phyloP scores from a whole-genome alignment of 1,284 basidiomycete genomes.

The Leucoagaricus sp. region DNA sequence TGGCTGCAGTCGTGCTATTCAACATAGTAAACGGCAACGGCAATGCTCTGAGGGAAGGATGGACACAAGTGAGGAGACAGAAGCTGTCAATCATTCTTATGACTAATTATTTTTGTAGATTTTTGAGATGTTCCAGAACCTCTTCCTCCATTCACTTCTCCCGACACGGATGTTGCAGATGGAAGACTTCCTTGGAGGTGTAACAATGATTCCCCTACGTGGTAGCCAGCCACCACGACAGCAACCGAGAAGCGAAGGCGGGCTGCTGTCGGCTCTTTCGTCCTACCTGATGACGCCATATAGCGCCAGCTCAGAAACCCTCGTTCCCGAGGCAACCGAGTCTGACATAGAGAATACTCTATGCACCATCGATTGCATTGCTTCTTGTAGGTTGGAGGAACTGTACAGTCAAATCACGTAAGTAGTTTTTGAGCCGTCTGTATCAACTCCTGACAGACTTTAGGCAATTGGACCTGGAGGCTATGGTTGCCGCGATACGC shows the following conservation, averaged over 20 bases:
- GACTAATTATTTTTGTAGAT: slow-evolving; percentile 52
- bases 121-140: slow-evolving; percentile 97
- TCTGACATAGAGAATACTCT: slow-evolving; percentile 93
- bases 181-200: slow-evolving; percentile 93
- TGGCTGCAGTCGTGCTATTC: slow-evolving; percentile 97
- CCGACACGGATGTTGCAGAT: slow-evolving; percentile 90
- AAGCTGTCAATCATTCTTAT: slow-evolving; percentile 1
- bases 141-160: slow-evolving; percentile 92
- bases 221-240: slow-evolving; percentile 70
- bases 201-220: slow-evolving; percentile 86
- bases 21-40: slow-evolving; percentile 98
- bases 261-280: slow-evolving; percentile 91
- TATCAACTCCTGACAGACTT: slow-evolving; percentile 12
- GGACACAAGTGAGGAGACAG: slow-evolving; percentile 72
- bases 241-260: slow-evolving; percentile 77
- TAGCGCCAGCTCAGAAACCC: slow-evolving; percentile 64
- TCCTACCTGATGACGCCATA: slow-evolving; percentile 98
- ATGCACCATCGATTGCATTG: slow-evolving; percentile 94
- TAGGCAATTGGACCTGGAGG: slow-evolving; percentile 77
- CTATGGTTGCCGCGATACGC: slow-evolving; percentile 80
- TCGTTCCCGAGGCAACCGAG: slow-evolving; percentile 83
- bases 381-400: slow-evolving; percentile 92
- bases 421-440: slow-evolving; percentile 46
- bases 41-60: slow-evolving; percentile 92
- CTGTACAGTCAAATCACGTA: slow-evolving; percentile 92